phyloP scores from a whole-genome alignment of 1,139 yeast genomes.

The Blastobotrys petasosporus region DNA sequence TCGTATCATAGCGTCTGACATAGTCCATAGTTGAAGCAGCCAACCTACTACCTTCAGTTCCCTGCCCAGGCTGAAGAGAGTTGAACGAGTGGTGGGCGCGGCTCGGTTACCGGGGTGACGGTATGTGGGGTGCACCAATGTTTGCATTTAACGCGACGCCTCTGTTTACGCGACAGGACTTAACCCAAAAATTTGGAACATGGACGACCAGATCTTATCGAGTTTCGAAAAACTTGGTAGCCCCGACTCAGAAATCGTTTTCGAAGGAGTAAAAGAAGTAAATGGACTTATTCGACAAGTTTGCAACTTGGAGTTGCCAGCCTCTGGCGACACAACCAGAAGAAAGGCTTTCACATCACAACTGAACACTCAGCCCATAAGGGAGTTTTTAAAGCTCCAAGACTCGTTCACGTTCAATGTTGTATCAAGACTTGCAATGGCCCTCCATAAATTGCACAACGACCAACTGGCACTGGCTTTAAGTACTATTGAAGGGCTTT shows the following conservation, averaged over 20 bases:
- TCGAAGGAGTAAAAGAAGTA: slow-evolving; percentile 2
- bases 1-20: slow-evolving; percentile 29
- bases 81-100: too few species aligned
- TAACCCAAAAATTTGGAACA: not conserved
- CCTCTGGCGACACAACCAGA: slow-evolving; percentile 6
- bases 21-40: too few species aligned
- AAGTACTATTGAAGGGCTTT: slow-evolving; percentile 53
- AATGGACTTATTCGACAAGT: slow-evolving; percentile 2
- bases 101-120: not conserved
- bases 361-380: slow-evolving; percentile 27
- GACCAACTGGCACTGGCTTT: slow-evolving; percentile 30
- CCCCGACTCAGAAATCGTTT: not conserved
- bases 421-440: slow-evolving; percentile 36
- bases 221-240: slow-evolving; percentile 8
- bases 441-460: slow-evolving; percentile 20
- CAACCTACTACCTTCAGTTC: too few species aligned
- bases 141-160: not conserved
- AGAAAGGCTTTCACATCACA: slow-evolving; percentile 9
- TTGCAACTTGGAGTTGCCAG: slow-evolving; percentile 10
- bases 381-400: slow-evolving; percentile 45
- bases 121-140: not conserved
- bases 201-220: slow-evolving; percentile 13
- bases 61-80: too few species aligned
- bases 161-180: not conserved
- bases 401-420: slow-evolving; percentile 48